Evolutionary conservation across 1,284 basidiomycete species (phyloP).

Genomic region (Kwoniella shivajii): DNA sequence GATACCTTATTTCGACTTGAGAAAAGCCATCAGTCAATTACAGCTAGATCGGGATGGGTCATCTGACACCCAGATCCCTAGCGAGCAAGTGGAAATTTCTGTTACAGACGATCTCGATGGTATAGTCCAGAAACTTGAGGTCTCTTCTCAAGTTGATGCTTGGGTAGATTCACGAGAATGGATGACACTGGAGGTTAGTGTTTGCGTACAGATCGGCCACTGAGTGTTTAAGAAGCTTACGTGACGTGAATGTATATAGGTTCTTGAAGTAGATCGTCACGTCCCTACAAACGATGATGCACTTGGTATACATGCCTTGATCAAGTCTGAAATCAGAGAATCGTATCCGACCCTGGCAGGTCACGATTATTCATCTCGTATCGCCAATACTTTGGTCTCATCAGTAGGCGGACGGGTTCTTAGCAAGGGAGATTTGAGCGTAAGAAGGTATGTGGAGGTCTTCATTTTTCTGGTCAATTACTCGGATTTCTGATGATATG

Average conservation of each 20-base stretch:
- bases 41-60: constrained; percentile 56
- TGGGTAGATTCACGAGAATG: constrained; percentile 55
- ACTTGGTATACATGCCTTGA: constrained; percentile 60
- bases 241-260: constrained; percentile 34
- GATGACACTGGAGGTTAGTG: constrained; percentile 58
- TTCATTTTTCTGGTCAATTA: not conserved
- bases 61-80: not conserved
- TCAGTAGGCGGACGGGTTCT: constrained; percentile 18
- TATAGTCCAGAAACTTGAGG: constrained; percentile 25
- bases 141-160: constrained; percentile 59
- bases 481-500: not conserved
- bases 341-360: constrained; percentile 24
- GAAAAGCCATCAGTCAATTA: constrained; percentile 63
- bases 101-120: constrained; percentile 9
- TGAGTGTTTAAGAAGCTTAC: not conserved
- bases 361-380: constrained; percentile 24
- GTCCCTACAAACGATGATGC: constrained; percentile 62
- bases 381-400: constrained; percentile 50
- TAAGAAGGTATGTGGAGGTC: constrained; percentile 22
- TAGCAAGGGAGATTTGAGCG: constrained; percentile 13
- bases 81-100: not conserved
- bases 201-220: not conserved
- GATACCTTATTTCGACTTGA: constrained; percentile 60
- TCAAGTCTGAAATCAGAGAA: constrained; percentile 47
- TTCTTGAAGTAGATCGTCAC: constrained; percentile 51